Conservation (phyloP, 2,329 filamentous ascomycete genomes). For the Kalmusia sp. region DNA sequence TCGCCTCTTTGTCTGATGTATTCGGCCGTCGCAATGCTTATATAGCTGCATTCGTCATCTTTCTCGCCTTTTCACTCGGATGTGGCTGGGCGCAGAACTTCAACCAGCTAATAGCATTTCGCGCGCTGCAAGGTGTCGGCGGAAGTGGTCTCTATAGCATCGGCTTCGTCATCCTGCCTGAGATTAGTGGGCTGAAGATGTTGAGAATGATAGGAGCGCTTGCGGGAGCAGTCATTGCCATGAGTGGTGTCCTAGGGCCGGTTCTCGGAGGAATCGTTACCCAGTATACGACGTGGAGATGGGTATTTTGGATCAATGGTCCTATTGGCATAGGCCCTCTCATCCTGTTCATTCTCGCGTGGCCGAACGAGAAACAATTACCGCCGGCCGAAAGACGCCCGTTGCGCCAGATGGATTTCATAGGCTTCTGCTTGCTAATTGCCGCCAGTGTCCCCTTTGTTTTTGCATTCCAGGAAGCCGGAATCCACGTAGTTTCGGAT, state of each 20-base stretch:
- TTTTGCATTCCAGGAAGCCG: constrained; percentile 64
- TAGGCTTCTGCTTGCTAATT: constrained; percentile 61
- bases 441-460: constrained; percentile 63
- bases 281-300: constrained; percentile 3
- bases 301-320: constrained; percentile 7
- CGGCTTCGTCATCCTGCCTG: constrained; percentile 2
- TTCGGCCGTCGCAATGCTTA: constrained; percentile 4
- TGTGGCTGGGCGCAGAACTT: constrained; percentile 1
- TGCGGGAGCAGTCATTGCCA: neutral
- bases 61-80: constrained; percentile 9
- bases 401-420: constrained; percentile 32
- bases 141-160: constrained; percentile 12
- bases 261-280: constrained; percentile 1
- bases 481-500: constrained; percentile 29
- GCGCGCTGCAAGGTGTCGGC: constrained; percentile 17
- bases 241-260: constrained; percentile 4
- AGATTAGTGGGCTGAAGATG: constrained; percentile 6
- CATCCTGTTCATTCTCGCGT: constrained; percentile 5
- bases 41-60: constrained; percentile 1
- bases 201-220: neutral
- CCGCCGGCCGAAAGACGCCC: constrained; percentile 4
- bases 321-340: constrained; percentile 33
- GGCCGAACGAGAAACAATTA: constrained; percentile 11
- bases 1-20: constrained; percentile 7
- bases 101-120: constrained; percentile 13